A percentile compares a stretch with the other conserved stretches of the same genome.
phyloP scores from a whole-genome alignment of 345 rosid species.

The Clarkia xantiana region DNA sequence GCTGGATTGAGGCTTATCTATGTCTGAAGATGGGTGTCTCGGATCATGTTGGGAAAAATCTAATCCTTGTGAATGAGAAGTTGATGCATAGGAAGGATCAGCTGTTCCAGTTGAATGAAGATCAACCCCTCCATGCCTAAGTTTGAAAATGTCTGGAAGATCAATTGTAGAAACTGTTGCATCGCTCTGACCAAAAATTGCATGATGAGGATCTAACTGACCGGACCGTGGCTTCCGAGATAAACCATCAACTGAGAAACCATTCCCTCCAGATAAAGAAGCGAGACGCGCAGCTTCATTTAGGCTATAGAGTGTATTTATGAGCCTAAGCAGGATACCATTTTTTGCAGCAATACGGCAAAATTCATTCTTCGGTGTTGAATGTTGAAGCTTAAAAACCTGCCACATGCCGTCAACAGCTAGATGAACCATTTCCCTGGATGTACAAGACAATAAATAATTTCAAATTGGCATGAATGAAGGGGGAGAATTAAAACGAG shows the following conservation, averaged over 20 bases:
- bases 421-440: constrained; percentile 99
- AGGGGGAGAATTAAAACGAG: constrained; percentile 1
- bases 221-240: constrained; percentile 61
- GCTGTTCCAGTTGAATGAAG: constrained; percentile 21
- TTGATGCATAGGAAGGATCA: constrained; percentile 66
- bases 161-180: constrained; percentile 28
- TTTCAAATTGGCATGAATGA: constrained; percentile 2
- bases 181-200: constrained; percentile 51
- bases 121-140: constrained; percentile 45
- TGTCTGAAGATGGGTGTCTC: constrained; percentile 25
- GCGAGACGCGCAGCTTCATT: constrained; percentile 88
- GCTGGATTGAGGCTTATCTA: constrained; percentile 53
- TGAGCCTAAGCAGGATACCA: constrained; percentile 72
- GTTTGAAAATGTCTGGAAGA: constrained; percentile 47
- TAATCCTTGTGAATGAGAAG: constrained; percentile 55
- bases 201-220: constrained; percentile 54
- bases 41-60: constrained; percentile 47
- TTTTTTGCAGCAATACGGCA: constrained; percentile 92
- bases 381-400: constrained; percentile 88
- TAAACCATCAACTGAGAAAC: constrained; percentile 43
- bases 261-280: constrained; percentile 48
- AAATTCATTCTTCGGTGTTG: constrained; percentile 88
- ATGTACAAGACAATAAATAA: constrained; percentile 12
- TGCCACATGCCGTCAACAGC: constrained; percentile 99
- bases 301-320: constrained; percentile 90